phyloP scores from a whole-genome alignment of 2,329 filamentous ascomycete genomes.

The Xylariaceae sp. region DNA sequence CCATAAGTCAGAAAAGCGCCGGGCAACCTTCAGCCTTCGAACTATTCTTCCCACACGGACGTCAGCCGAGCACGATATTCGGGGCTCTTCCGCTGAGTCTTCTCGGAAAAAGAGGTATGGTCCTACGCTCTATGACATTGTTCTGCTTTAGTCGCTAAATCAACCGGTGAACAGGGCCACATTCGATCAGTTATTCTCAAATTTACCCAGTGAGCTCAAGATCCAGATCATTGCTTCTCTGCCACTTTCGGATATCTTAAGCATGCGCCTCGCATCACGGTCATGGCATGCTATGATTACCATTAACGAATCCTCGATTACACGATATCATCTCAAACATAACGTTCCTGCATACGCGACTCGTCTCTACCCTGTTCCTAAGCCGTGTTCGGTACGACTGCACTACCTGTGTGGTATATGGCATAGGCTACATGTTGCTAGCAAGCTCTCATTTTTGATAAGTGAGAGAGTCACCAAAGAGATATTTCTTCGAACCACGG shows the following conservation, averaged over 20 bases:
- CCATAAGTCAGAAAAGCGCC: slow-evolving; percentile 30
- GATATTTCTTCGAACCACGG: slow-evolving; percentile 56
- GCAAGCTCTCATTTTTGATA: slow-evolving; percentile 57
- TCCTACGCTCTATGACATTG: not conserved
- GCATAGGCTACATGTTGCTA: slow-evolving; percentile 60
- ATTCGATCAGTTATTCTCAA: slow-evolving; percentile 53
- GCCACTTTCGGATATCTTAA: slow-evolving; percentile 56
- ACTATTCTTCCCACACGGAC: slow-evolving; percentile 31
- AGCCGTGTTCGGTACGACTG: slow-evolving; percentile 46
- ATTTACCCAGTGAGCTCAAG: slow-evolving; percentile 57
- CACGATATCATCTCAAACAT: slow-evolving; percentile 55
- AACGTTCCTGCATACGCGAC: slow-evolving; percentile 57
- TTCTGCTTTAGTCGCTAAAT: slow-evolving; percentile 4
- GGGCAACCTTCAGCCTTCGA: slow-evolving; percentile 30
- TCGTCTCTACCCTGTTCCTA: slow-evolving; percentile 52
- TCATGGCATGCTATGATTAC: slow-evolving; percentile 56
- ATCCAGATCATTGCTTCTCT: slow-evolving; percentile 57
- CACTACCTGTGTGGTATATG: slow-evolving; percentile 60
- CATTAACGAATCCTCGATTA: slow-evolving; percentile 55
- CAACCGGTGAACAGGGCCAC: slow-evolving; percentile 33
- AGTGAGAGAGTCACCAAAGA: slow-evolving; percentile 62
- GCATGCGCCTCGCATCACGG: slow-evolving; percentile 52
- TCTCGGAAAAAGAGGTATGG: slow-evolving; percentile 27
- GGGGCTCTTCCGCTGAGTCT: slow-evolving; percentile 26
- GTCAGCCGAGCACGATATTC: slow-evolving; percentile 30